Base-by-base conservation (phyloP, 768 basidiomycete genomes). In the Fomitopsis pulvina region DNA sequence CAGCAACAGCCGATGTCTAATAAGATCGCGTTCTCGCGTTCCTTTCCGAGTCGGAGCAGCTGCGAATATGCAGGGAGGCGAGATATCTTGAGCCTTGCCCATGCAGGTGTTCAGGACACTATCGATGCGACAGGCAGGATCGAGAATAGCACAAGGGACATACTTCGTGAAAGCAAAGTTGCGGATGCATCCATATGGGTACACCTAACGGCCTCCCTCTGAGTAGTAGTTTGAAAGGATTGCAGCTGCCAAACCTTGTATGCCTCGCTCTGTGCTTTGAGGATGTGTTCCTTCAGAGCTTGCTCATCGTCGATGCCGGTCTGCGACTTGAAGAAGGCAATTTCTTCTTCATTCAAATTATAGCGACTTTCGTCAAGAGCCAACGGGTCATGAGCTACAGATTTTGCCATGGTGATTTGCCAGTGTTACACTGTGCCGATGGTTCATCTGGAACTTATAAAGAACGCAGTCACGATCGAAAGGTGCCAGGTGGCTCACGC, bases 1-100 rank as follows among this genome's bases (percentile, higher is more conserved):
- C 73, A 66, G 50, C 70, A 72, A 48, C 71, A 71, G 2, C 70
- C 74, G 12, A 74, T 56, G 40, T 76, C 74, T 9, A 75, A 54
- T 21, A 72, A 60, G 8, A 75, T 62, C 1, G 66, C 68, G 1
- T 64, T 59, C 9, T 58, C 38, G 26, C 66, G 67, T 24, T 68
- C 64, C 43, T 52, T 60, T 6, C 68, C 71, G 22, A 74, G 61
- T 42, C 61, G 59, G 18, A 73, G 57, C 12, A 69, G 30, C 48
- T 40, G 30, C n/a, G 16, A 21, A 21, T 48, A 48, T 18, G 37
- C 47, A 14, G 47, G 47, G 2, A 48, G 26, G 21, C 47, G 34
- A 9, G 47, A 48, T 21, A 48, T 40, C 22, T 38, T 48, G 37
- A 48, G 38, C 12, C 64, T 68, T 4, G 34, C 14, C 14, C 5